phyloP scores from a whole-genome alignment of 257 asterid species.

The Jaltomata sinuosa region DNA sequence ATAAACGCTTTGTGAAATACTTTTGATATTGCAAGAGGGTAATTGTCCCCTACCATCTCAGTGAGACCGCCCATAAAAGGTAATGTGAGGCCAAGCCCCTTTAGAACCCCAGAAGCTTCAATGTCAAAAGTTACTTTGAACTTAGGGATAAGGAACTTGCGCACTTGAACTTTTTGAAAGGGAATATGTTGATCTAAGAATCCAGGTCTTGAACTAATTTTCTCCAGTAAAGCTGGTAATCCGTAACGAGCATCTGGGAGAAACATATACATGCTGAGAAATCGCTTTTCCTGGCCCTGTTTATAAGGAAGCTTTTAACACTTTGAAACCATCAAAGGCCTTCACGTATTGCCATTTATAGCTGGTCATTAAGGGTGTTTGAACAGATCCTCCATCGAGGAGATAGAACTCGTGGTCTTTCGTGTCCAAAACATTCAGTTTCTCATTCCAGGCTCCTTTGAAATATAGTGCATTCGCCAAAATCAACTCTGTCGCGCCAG shows the following conservation, averaged over 20 bases:
- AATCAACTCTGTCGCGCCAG: slow-evolving; percentile 6
- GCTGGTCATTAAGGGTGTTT: not conserved
- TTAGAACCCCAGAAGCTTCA: slow-evolving; percentile 21
- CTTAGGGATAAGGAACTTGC: slow-evolving; percentile 20
- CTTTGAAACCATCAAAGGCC: not conserved
- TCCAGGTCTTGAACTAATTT: slow-evolving; percentile 14
- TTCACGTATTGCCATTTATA: not conserved
- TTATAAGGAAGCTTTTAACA: not conserved
- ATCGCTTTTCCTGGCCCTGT: not conserved
- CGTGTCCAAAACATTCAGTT: slow-evolving; percentile 14
- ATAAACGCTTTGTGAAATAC: slow-evolving; percentile 12
- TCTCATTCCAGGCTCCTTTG: slow-evolving; percentile 23
- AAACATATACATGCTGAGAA: slow-evolving; percentile 13
- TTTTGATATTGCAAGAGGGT: not conserved
- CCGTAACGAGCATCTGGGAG: not conserved
- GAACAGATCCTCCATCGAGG: not conserved
- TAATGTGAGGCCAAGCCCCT: slow-evolving; percentile 1
- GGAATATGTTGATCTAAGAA: slow-evolving; percentile 15
- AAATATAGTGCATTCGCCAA: slow-evolving; percentile 28
- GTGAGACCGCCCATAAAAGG: slow-evolving; percentile 9
- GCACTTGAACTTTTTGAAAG: slow-evolving; percentile 5
- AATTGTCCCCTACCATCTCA: slow-evolving; percentile 13
- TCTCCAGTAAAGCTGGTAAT: slow-evolving; percentile 5
- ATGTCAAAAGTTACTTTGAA: slow-evolving; percentile 21
- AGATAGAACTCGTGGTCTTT: not conserved